These are phyloP conservation scores for Lineolata rhizophorae DNA, from an alignment of 495 filamentous ascomycete genomes.

Conservation along the genomic window DNA sequence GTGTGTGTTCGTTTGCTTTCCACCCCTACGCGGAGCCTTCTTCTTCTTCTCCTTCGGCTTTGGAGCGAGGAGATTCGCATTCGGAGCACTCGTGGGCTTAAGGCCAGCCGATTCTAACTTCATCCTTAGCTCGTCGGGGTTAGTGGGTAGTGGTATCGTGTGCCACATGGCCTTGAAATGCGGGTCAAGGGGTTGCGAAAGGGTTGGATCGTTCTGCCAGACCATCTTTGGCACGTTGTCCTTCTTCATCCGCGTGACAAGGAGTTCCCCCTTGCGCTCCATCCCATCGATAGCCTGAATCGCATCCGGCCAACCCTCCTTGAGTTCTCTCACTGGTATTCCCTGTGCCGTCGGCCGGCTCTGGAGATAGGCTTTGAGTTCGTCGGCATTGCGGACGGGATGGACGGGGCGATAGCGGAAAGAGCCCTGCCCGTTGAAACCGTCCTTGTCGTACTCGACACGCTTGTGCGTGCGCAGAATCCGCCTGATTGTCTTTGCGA, in stretches of 20 bases:
- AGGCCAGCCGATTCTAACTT: conserved; percentile 19
- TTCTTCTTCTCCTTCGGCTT: conserved; percentile 40
- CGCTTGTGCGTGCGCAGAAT: conserved; percentile 22
- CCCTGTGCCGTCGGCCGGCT: conserved; percentile 59
- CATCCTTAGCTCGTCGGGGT: conserved; percentile 46
- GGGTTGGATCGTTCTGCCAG: conserved; percentile 66
- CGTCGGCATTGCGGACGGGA: conserved; percentile 49
- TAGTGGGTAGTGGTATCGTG: conserved; percentile 51
- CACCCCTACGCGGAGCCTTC: conserved; percentile 40
- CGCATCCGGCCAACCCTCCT: conserved; percentile 82
- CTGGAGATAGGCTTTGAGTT: conserved; percentile 61
- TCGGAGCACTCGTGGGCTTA: conserved; percentile 27
- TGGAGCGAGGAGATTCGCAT: conserved; percentile 26
- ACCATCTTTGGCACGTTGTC: conserved; percentile 68
- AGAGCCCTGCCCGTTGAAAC: conserved; percentile 30
- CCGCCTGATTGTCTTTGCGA: conserved; percentile 2
- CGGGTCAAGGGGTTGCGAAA: conserved; percentile 51
- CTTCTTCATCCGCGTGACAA: conserved; percentile 81
- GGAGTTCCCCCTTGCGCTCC: conserved; percentile 54
- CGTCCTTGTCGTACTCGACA: conserved; percentile 41
- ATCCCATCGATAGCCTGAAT: conserved; percentile 53
- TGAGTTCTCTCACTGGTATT: conserved; percentile 64
- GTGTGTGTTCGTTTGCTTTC: conserved; percentile 80
- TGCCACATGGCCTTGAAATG: conserved; percentile 73
- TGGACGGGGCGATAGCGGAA: conserved; percentile 63